Conservation (phyloP, 768 basidiomycete species). For the Phlegmacium glaucopus region DNA sequence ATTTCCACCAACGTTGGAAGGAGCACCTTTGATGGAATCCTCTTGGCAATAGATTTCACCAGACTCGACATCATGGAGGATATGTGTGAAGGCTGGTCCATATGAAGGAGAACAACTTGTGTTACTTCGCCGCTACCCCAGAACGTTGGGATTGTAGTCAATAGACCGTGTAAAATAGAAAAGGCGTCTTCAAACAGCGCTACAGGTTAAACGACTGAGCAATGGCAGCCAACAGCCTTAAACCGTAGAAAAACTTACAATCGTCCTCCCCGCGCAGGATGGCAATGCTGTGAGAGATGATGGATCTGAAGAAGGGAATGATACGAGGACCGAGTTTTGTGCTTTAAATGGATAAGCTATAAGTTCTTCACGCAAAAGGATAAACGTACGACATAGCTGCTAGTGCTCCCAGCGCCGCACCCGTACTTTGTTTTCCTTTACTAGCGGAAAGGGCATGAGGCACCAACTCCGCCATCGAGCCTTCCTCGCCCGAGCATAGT, state of each 20-base stretch:
- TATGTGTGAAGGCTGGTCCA: slow-evolving; percentile 39
- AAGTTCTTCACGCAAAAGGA: not conserved
- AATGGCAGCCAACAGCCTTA: not conserved
- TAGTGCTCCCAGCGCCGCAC: slow-evolving; percentile 51
- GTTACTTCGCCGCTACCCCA: slow-evolving; percentile 62
- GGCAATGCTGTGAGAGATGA: slow-evolving; percentile 55
- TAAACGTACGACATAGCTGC: slow-evolving; percentile 57
- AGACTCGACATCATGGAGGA: slow-evolving; percentile 38
- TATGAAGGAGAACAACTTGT: slow-evolving; percentile 52
- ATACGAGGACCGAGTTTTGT: slow-evolving; percentile 79
- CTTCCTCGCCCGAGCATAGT: slow-evolving; percentile 63
- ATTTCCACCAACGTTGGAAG: slow-evolving; percentile 60
- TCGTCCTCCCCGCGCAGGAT: slow-evolving; percentile 40
- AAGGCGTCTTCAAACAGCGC: slow-evolving; percentile 32
- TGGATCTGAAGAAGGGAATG: slow-evolving; percentile 78
- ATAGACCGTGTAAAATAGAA: slow-evolving; percentile 60
- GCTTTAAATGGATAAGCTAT: slow-evolving; percentile 34
- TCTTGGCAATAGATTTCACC: slow-evolving; percentile 67
- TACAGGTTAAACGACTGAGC: slow-evolving; percentile 10
- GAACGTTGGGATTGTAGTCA: slow-evolving; percentile 79
- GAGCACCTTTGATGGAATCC: slow-evolving; percentile 61
- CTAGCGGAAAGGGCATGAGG: slow-evolving; percentile 54
- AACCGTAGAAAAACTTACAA: too few relatives aligned
- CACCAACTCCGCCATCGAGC: slow-evolving; percentile 52
- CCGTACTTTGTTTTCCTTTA: slow-evolving; percentile 32